These are phyloP conservation scores for Scenedesmus sp. DNA, from an alignment of 163 green algal genomes.

Conservation along the genomic window DNA sequence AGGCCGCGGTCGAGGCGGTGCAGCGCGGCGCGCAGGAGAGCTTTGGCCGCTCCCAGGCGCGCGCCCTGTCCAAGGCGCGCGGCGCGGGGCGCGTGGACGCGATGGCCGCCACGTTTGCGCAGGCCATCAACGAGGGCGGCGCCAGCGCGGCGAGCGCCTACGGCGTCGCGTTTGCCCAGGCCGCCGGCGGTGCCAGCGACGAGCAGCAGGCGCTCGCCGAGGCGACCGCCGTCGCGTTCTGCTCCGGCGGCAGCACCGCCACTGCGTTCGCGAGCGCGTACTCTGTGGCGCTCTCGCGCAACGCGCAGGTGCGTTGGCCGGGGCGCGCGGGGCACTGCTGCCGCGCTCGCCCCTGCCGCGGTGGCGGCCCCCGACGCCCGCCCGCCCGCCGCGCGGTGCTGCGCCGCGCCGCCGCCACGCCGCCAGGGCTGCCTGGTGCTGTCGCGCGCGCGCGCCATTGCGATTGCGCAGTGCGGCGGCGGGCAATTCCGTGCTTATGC, in stretches of 20 bases:
- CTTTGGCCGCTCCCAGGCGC: conserved; percentile 4
- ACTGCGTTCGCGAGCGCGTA: conserved; percentile 26
- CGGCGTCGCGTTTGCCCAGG: conserved; percentile 29
- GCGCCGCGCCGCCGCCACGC: too few species aligned
- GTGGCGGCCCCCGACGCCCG: too few species aligned
- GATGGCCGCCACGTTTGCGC: background rate
- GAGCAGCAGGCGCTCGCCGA: conserved; percentile 27
- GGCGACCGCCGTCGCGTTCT: conserved; percentile 40
- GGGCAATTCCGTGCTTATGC: conserved; percentile 20
- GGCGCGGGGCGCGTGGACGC: background rate
- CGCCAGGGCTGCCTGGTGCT: conserved; percentile 42
- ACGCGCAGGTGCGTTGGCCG: too few species aligned
- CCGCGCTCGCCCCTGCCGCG: too few species aligned
- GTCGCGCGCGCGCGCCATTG: conserved; percentile 27
- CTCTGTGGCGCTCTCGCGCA: conserved; percentile 5
- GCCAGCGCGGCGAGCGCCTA: background rate
- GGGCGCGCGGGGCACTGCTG: too few species aligned
- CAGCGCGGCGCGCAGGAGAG: background rate
- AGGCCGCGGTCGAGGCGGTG: background rate
- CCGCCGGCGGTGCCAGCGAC: conserved; percentile 1
- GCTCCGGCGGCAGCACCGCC: conserved; percentile 1
- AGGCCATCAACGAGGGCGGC: conserved; percentile 16
- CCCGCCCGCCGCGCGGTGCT: too few species aligned
- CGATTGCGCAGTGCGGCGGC: conserved; percentile 22
- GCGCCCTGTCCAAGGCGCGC: background rate